Percentiles rank a stretch among this genome's conserved stretches.
These are phyloP conservation scores for Tricholoma terreum DNA, from an alignment of 768 basidiomycete species.

Conservation along the genomic window DNA sequence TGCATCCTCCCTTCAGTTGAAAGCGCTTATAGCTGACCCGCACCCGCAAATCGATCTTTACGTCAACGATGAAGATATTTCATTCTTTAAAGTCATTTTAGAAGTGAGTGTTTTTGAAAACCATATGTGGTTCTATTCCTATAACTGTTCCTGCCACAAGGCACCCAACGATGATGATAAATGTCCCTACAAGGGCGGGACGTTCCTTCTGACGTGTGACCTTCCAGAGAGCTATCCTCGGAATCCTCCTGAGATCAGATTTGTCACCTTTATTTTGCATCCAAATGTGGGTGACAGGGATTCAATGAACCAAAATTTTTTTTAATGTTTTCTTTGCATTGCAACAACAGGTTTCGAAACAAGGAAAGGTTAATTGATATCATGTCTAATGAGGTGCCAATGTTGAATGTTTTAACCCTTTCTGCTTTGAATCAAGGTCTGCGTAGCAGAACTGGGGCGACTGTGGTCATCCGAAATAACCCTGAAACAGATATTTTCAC, in stretches of 20 bases:
- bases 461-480: conserved; percentile 30
- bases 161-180: conserved; percentile 22
- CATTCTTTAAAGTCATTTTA: conserved; percentile 26
- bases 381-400: no score
- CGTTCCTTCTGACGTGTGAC: conserved; percentile 25
- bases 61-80: conserved; percentile 24
- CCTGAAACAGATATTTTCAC: conserved; percentile 22
- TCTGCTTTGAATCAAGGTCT: no score
- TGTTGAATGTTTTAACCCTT: no score
- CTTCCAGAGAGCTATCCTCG: conserved; percentile 24
- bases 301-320: no score
- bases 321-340: no score
- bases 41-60: conserved; percentile 26
- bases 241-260: conserved; percentile 26
- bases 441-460: conserved; percentile 27
- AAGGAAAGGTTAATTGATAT: conserved; percentile 21
- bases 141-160: not conserved
- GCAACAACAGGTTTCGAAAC: conserved; percentile 27
- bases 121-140: no score
- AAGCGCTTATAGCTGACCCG: no score
- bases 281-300: conserved; percentile 29
- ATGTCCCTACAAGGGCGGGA: conserved; percentile 25
- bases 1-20: no score
- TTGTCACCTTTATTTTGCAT: conserved; percentile 28
- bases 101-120: no score